Evolutionary conservation across 352 stramenopile species (phyloP), one percentile per base, ranked within the genome.

Genomic region (Pilasporangium apinafurcum): DNA sequence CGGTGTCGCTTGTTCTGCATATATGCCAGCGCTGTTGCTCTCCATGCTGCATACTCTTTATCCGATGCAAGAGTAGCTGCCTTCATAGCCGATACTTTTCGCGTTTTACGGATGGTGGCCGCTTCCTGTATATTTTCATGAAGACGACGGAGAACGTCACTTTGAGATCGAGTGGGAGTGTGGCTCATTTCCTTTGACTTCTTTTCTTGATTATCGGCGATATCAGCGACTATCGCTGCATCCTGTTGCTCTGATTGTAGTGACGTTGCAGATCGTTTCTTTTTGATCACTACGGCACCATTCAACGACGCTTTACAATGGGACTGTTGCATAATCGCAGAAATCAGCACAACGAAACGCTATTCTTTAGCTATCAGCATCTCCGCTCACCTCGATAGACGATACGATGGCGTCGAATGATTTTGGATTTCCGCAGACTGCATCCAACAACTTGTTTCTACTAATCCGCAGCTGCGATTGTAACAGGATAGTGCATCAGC

Each of bases 331-430:
- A 34, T 9, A 14, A 47, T 12, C 32, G 37, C 31, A 29, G 8
- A 22, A 49, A 21, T 24, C 18, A 28, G 35, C 16, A 31, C 12
- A 33, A 34, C 27, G 9, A 17, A 31, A 21, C 16, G 6, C 17
- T 40, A 20, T 31, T 36, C 17, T 3, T 35, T 3, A 47, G 7
- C 5, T 17, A 25, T n/a, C 41, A 24, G 45, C n/a, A n/a, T n/a
- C n/a, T n/a, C n/a, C n/a, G 28, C 48, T 16, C 9, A 77, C 65
- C 55, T 89, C 73, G 30, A 89, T 77, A 24, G 73, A 84, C 7
- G 66, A 73, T 16, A 89, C 69, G 37, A 89, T 80, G 0, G 71
- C 59, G 17, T 84, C 71, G 21, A 89, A 89, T 9, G 57, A 54
- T 28, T 67, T 78, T 17, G 64, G 56, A 45, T 79, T 83, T 8